Base-by-base conservation (phyloP, 202 grass and related monocot species). In the Schoenoplectus tabernaemontani region DNA sequence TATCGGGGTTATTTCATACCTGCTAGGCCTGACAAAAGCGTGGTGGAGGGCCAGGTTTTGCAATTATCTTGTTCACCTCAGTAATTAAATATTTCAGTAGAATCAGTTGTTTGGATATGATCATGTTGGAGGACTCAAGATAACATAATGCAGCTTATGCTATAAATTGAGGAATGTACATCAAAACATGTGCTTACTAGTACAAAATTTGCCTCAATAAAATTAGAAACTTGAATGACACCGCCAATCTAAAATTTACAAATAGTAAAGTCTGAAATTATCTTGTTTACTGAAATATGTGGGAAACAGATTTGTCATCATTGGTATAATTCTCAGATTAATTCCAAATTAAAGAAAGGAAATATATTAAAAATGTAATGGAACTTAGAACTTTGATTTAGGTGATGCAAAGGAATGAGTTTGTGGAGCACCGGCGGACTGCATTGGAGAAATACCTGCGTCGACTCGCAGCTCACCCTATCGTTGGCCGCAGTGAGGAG, bases 1-100 rank as follows among this genome's bases (percentile, higher is more conserved):
- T 86, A 99, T 76, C 91, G 87, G n/a, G 96, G 92, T 7, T 88
- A 90, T 84, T 93, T 99, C 79, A 79, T 99, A 51, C 96, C 90
- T 20, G 82, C 83, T 13, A 79, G 92, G 9, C 92, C 92, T 53
- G 90, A 99, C 63, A 99, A 95, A 81, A 92, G 87, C 83, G 71
- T 99, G 74, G 83, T 99, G 16, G 92, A 99, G 77, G 88, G 86
- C 2, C 96, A 99, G 76, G 91, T 95, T 67, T 33, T 20, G 39
- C 38, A 80, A 65, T 38, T 80, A 46, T 50, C 78, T 53, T 48
- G 4, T 41, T 37, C 0, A 61, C 1, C 23, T 80, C 13, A 7
- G 20, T 53, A 30, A 39, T 41, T 63, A 1, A 30, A 23, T 60
- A 23, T 48, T 48, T 32, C 17, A 22, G 11, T 50, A 26, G 43